Evolutionary conservation across 129 eudicot genomes (phyloP).

Genomic region (Chrysanthemum lavandulifolium): DNA sequence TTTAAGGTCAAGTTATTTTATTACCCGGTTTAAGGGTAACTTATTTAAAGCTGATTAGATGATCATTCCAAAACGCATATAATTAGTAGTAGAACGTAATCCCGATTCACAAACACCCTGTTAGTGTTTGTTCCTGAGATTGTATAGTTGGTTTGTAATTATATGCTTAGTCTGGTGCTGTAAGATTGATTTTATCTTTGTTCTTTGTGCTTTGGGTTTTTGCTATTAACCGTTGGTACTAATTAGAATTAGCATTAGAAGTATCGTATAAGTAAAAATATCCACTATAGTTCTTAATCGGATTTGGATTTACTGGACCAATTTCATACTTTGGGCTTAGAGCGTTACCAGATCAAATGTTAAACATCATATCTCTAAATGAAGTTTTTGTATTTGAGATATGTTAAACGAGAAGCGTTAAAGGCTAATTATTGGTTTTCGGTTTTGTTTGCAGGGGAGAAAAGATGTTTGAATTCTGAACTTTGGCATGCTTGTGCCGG

Average conservation of each 20-base stretch:
- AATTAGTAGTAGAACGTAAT: no score
- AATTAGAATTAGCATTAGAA: no score
- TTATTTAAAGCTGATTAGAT: no score
- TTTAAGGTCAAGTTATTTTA: no score
- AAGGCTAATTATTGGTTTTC: neutral
- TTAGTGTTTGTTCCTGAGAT: constrained; percentile 4
- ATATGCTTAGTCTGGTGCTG: constrained; percentile 5
- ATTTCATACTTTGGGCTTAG: constrained; percentile 10
- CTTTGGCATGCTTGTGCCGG: constrained; percentile 99
- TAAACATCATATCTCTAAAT: neutral
- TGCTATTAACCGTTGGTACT: no score
- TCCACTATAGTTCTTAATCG: neutral
- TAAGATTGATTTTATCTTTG: neutral
- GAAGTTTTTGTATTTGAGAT: neutral
- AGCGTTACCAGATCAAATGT: neutral
- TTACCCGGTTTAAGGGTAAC: no score
- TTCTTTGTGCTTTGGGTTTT: no score
- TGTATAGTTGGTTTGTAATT: constrained; percentile 11
- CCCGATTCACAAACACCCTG: no score
- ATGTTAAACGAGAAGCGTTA: neutral
- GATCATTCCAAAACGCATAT: no score
- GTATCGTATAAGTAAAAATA: neutral
- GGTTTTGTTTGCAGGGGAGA: constrained; percentile 54
- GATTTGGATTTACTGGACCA: constrained; percentile 2
- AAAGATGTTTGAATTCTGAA: constrained; percentile 86